Percentiles rank a stretch among this genome's conserved stretches.
phyloP scores from a whole-genome alignment of 2,329 filamentous ascomycete genomes.

The Alternaria sp. region DNA sequence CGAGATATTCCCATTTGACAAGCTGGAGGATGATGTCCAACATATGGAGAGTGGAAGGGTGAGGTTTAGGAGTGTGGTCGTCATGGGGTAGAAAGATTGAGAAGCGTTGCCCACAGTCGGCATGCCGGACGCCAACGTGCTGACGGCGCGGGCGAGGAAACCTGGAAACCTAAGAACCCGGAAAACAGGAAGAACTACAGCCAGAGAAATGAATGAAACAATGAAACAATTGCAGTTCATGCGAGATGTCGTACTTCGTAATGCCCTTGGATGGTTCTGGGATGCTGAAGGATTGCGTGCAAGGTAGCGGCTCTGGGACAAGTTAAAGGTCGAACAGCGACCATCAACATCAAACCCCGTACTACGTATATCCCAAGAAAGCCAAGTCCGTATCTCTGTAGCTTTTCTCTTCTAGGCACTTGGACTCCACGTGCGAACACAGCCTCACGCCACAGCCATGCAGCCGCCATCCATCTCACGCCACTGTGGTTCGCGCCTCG shows the following conservation, averaged over 20 bases:
- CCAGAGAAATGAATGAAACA: constrained; percentile 13
- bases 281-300: constrained; percentile 7
- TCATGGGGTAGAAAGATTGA: constrained; percentile 52
- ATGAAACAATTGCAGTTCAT: constrained; percentile 22
- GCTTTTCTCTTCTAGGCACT: constrained; percentile 4
- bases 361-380: constrained; percentile 1
- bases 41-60: constrained; percentile 61
- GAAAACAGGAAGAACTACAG: constrained; percentile 8
- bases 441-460: constrained; percentile 4
- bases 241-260: not conserved
- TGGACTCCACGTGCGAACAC: constrained; percentile 17
- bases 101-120: not conserved
- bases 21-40: constrained; percentile 60
- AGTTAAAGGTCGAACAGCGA: constrained; percentile 4
- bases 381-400: constrained; percentile 1
- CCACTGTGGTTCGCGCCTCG: constrained; percentile 3
- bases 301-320: not conserved
- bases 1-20: constrained; percentile 62
- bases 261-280: constrained; percentile 2
- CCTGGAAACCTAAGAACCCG: not conserved
- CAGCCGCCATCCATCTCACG: constrained; percentile 7
- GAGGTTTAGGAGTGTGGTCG: constrained; percentile 61
- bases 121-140: not conserved
- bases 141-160: not conserved
- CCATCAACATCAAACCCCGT: constrained; percentile 4